Evolutionary conservation across 805 yeast species (phyloP).

Genomic region (Hanseniaspora mollemarum): DNA sequence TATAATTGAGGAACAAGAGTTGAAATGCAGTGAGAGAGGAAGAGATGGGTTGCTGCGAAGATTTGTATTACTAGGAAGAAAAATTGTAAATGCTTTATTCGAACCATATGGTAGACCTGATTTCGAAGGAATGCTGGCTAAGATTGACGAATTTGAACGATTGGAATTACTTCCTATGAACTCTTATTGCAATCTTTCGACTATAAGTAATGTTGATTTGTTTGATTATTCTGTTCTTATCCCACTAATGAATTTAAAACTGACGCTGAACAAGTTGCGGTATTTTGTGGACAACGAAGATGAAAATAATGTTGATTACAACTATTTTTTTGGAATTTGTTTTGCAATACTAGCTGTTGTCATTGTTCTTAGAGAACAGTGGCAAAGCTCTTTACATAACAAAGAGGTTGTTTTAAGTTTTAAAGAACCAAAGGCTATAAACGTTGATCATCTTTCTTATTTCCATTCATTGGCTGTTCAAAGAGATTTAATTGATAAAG

Average conservation of each 20-base stretch:
- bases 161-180: conserved; percentile 5
- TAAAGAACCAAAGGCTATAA: neutral
- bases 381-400: conserved; percentile 1
- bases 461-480: conserved; percentile 14
- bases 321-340: conserved; percentile 4
- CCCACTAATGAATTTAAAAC: conserved; percentile 6
- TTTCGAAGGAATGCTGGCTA: conserved; percentile 12
- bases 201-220: conserved; percentile 6
- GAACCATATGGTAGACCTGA: conserved; percentile 16
- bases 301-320: neutral
- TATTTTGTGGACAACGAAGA: neutral
- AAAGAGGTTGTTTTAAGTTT: neutral
- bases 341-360: conserved; percentile 8
- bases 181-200: conserved; percentile 4
- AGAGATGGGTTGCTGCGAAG: conserved; percentile 11
- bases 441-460: conserved; percentile 9
- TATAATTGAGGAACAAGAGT: conserved; percentile 4
- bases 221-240: conserved; percentile 12
- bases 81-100: conserved; percentile 7
- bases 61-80: conserved; percentile 14
- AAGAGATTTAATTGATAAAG: conserved; percentile 12
- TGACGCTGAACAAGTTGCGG: conserved; percentile 1
- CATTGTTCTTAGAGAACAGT: conserved; percentile 9
- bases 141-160: conserved; percentile 9
- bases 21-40: conserved; percentile 13